Evolutionary conservation across 2,329 filamentous ascomycete genomes (phyloP).

Genomic region (Diaporthe capsici): DNA sequence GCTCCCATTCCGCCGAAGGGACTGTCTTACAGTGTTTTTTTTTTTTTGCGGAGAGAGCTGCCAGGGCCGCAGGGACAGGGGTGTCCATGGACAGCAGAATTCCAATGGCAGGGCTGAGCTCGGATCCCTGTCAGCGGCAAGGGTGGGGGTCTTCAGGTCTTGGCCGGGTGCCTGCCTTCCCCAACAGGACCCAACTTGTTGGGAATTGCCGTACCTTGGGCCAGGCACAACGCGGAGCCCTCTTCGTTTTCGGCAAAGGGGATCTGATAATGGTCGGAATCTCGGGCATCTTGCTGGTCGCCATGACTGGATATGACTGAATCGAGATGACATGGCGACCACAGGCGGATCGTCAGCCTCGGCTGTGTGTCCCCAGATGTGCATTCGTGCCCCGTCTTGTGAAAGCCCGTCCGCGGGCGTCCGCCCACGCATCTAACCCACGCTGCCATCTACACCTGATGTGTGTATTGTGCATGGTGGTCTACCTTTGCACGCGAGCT

Average conservation of each 20-base stretch:
- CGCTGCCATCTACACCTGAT: too few species aligned
- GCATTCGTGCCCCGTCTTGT: conserved; percentile 14
- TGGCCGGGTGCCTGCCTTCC: conserved; percentile 21
- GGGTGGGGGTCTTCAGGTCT: conserved; percentile 27
- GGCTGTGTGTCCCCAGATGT: conserved; percentile 12
- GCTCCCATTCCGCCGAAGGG: conserved; percentile 22
- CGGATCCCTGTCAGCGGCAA: conserved; percentile 28
- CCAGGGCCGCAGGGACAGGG: conserved; percentile 22
- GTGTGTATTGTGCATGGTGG: background rate
- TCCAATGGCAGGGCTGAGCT: conserved; percentile 31
- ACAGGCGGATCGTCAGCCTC: conserved; percentile 4
- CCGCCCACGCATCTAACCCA: background rate
- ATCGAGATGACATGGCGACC: background rate
- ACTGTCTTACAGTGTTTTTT: background rate
- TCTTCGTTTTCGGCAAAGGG: background rate
- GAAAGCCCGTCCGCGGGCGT: conserved; percentile 2
- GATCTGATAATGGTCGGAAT: conserved; percentile 23
- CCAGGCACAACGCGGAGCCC: background rate
- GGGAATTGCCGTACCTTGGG: conserved; percentile 24
- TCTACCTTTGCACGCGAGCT: background rate
- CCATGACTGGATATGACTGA: conserved; percentile 2
- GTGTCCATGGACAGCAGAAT: conserved; percentile 3
- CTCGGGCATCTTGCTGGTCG: conserved; percentile 13
- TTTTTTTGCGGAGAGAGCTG: conserved; percentile 22
- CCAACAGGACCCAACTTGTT: conserved; percentile 35